Conservation (phyloP, 305 asterid genomes). For the Ilex paraguariensis region DNA sequence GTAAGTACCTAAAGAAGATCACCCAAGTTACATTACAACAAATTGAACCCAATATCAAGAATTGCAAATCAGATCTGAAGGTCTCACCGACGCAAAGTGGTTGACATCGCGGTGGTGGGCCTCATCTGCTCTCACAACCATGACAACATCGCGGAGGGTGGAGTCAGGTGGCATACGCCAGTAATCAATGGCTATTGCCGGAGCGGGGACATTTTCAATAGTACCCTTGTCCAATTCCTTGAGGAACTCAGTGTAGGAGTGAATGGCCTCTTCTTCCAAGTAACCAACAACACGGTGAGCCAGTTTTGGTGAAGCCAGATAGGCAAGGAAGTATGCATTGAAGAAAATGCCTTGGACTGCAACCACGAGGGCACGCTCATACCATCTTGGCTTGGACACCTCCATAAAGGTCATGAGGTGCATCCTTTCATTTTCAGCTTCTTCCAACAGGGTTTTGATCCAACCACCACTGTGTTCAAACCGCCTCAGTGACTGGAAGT, state of each 20-base stretch:
- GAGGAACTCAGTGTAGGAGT: slow-evolving; percentile 69
- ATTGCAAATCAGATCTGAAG: not conserved
- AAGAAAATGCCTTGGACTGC: slow-evolving; percentile 62
- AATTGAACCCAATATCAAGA: too few species aligned
- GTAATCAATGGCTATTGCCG: slow-evolving; percentile 71
- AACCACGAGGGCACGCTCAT: slow-evolving; percentile 54
- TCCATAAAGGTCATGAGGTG: slow-evolving; percentile 61
- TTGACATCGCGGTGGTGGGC: slow-evolving; percentile 93
- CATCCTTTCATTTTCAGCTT: slow-evolving; percentile 54
- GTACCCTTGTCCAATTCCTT: slow-evolving; percentile 69
- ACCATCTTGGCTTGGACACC: slow-evolving; percentile 43
- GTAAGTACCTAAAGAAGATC: not conserved
- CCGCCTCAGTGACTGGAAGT: slow-evolving; percentile 40
- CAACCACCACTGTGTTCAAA: slow-evolving; percentile 61
- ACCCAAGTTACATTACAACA: too few species aligned
- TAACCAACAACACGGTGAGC: slow-evolving; percentile 68
- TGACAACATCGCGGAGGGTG: slow-evolving; percentile 70
- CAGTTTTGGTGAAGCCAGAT: slow-evolving; percentile 53
- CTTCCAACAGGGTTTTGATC: slow-evolving; percentile 45
- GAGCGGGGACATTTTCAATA: slow-evolving; percentile 57
- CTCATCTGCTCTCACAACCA: slow-evolving; percentile 74
- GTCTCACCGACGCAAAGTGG: slow-evolving; percentile 68
- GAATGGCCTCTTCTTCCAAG: slow-evolving; percentile 58
- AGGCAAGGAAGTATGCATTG: slow-evolving; percentile 51
- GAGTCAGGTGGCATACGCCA: slow-evolving; percentile 57